phyloP scores from a whole-genome alignment of 331 rosid genomes.

The Quercus tomentella region DNA sequence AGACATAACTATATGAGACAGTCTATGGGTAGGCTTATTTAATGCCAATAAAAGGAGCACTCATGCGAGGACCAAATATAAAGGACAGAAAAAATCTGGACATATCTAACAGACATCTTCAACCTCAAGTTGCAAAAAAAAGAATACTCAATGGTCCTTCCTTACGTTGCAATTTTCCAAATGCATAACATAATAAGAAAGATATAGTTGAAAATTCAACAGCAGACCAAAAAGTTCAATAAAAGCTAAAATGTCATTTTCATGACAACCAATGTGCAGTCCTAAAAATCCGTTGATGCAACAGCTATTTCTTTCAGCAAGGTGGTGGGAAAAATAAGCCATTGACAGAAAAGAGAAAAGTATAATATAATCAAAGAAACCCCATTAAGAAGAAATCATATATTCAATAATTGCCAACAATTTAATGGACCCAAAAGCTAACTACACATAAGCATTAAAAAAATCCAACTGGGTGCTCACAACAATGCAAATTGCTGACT shows the following conservation, averaged over 20 bases:
- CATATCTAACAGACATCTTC: conserved; percentile 39
- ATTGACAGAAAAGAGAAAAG: background rate
- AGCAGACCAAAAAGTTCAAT: conserved; percentile 6
- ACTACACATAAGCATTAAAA: conserved; percentile 11
- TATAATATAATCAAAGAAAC: background rate
- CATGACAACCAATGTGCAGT: conserved; percentile 14
- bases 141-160: conserved; percentile 51
- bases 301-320: conserved; percentile 12
- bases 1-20: conserved; percentile 10
- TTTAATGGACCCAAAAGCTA: conserved; percentile 19
- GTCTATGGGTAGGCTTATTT: conserved; percentile 16
- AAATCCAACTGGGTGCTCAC: conserved; percentile 17
- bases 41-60: conserved; percentile 20
- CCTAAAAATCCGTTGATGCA: background rate
- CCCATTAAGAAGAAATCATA: background rate
- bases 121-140: conserved; percentile 61
- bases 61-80: conserved; percentile 34
- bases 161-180: conserved; percentile 33
- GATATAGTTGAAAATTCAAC: conserved; percentile 11
- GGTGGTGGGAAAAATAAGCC: conserved; percentile 4
- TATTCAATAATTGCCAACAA: background rate
- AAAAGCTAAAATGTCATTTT: conserved; percentile 38
- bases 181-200: conserved; percentile 21
- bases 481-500: conserved; percentile 11
- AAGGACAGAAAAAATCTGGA: conserved; percentile 44